These are phyloP conservation scores for Trametes punicea DNA, from an alignment of 768 basidiomycete genomes.

Conservation along the genomic window DNA sequence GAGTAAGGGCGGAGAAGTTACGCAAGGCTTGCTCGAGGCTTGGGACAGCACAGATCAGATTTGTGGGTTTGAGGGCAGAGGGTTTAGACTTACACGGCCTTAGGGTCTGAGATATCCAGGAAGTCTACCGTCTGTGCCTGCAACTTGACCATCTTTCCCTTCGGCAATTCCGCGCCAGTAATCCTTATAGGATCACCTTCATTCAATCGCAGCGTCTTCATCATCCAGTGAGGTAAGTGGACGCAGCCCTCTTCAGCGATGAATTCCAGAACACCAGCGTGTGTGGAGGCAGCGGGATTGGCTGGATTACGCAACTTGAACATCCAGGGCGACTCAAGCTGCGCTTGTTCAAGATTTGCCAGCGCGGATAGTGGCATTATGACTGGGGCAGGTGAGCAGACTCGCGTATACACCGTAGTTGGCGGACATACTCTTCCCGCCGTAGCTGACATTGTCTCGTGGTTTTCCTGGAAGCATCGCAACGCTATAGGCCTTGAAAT, in stretches of 20 bases:
- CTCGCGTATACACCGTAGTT: conserved; percentile 11
- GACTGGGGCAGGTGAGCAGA: conserved; percentile 45
- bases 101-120: conserved; percentile 94
- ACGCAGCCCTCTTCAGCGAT: conserved; percentile 96
- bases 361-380: conserved; percentile 97
- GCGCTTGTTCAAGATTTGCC: conserved; percentile 80
- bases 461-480: conserved; percentile 88
- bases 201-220: conserved; percentile 89
- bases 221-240: conserved; percentile 99
- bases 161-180: conserved; percentile 81
- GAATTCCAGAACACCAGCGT: conserved; percentile 98
- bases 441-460: conserved; percentile 90
- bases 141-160: conserved; percentile 94
- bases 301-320: conserved; percentile 92
- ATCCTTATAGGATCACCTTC: conserved; percentile 96
- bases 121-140: conserved; percentile 96
- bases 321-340: conserved; percentile 92
- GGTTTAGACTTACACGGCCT: conserved; percentile 77
- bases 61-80: background rate
- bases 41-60: background rate
- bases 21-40: conserved; percentile 94
- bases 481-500: conserved; percentile 92
- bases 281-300: conserved; percentile 81
- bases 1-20: conserved; percentile 87
- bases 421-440: conserved; percentile 85